Evolutionary conservation across 1,284 basidiomycete genomes (phyloP).

Genomic region (Ceratobasidium sp.): DNA sequence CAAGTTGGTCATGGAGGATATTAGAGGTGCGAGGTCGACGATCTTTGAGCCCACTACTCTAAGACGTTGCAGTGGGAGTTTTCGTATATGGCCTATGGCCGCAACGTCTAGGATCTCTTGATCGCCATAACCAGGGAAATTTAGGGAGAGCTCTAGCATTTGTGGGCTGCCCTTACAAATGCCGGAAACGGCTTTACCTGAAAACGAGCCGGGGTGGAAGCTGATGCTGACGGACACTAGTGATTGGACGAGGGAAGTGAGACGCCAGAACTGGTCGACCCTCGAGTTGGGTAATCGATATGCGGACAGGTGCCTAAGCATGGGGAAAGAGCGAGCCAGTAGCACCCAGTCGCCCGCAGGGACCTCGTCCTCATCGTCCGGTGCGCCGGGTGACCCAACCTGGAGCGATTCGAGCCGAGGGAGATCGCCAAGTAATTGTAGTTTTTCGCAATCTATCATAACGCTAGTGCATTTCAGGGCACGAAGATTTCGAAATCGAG

Average conservation of each 20-base stretch:
- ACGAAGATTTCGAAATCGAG: constrained; percentile 2
- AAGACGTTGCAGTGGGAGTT: background rate
- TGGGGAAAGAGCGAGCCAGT: background rate
- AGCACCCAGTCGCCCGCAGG: background rate
- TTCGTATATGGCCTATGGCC: background rate
- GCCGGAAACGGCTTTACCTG: background rate
- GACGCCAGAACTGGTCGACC: background rate
- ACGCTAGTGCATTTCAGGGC: background rate
- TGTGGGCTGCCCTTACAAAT: constrained; percentile 7
- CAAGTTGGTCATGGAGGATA: background rate
- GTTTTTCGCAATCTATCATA: background rate
- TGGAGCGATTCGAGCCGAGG: constrained; percentile 16
- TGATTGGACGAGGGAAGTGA: background rate
- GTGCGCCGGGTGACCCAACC: background rate
- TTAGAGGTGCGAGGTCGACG: background rate
- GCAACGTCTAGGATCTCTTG: background rate
- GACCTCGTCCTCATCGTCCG: background rate
- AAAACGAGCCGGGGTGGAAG: background rate
- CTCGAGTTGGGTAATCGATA: background rate
- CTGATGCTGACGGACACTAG: background rate
- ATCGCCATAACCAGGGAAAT: background rate
- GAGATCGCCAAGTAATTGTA: constrained; percentile 1
- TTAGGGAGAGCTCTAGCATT: background rate
- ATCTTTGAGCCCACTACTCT: background rate
- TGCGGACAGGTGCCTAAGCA: background rate